Evolutionary conservation across 2,329 filamentous ascomycete species (phyloP), one percentile per base, ranked within the genome.

Genomic region (Diaporthe australafricana): DNA sequence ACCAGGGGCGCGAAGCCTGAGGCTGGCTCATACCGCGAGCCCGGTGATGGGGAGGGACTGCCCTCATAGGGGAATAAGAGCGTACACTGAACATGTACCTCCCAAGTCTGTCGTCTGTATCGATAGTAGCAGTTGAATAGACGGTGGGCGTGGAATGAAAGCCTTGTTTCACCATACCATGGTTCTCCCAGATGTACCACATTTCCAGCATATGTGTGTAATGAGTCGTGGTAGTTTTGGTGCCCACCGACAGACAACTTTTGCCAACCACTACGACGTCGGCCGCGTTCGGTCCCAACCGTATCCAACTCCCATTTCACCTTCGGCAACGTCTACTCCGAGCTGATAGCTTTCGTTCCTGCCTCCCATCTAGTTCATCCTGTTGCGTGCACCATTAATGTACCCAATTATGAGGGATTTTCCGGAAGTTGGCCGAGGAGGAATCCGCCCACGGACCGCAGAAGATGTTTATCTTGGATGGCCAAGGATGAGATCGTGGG

Each of bases 31-130:
- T 79, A 79, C 56, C 60, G 57, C 8, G 78, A 79, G 74, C 79
- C 77, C 4, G 77, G 73, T 30, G 77, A 78, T 70, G 76, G 77
- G 17, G 77, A 78, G 69, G 77, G 76, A 9, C 27, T 79, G 20
- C 71, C 71, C 3, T 35, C 35, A 27, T 65, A 50, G 5, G 22
- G 1, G 4, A 53, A n/a, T 2, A 11, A 1, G 2, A n/a, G 9
- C 14, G 2, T 4, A 40, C 5, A 12, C 1, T 2, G 32, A 12
- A 20, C n/a, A 40, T 11, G 32, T 1, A 17, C 6, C 12, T 56
- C 35, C 5, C 48, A 27, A 3, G 3, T 3, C 20, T 22, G 7
- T 32, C 6, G 27, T 6, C 14, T 50, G 30, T 65, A 25, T 40
- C 42, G n/a, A 50, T 50, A 65, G 30, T 6, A 25, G n/a, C 30